These are phyloP conservation scores for Phytophthora foliorum DNA, from an alignment of 352 stramenopile species.

Conservation along the genomic window DNA sequence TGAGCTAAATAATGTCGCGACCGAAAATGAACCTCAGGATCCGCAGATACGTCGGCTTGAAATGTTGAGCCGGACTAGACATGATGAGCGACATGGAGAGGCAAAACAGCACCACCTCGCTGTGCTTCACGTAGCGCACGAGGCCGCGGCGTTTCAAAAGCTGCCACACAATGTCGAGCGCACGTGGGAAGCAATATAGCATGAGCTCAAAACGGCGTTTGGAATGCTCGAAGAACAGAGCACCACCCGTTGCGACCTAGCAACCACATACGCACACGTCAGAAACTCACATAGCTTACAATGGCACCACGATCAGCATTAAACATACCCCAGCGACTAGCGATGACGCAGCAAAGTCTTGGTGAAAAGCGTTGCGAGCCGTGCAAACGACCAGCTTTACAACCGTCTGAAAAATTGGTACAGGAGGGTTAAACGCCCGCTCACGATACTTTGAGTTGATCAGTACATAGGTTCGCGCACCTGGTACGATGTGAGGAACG, in stretches of 20 bases:
- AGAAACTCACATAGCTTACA: neutral
- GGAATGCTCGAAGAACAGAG: constrained; percentile 82
- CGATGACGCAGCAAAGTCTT: constrained; percentile 57
- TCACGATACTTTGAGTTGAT: neutral
- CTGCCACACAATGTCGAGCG: constrained; percentile 86
- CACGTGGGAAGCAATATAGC: constrained; percentile 82
- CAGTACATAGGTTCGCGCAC: constrained; percentile 30
- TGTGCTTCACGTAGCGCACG: constrained; percentile 81
- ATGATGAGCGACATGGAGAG: constrained; percentile 89
- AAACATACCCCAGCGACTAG: constrained; percentile 66
- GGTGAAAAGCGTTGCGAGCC: constrained; percentile 76
- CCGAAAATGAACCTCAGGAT: constrained; percentile 90
- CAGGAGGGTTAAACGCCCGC: neutral
- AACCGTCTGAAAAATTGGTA: constrained; percentile 49
- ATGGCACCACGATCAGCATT: neutral
- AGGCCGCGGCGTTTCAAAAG: constrained; percentile 73
- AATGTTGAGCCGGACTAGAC: constrained; percentile 79
- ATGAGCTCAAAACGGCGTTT: constrained; percentile 90
- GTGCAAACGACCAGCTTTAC: constrained; percentile 83
- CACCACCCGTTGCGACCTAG: constrained; percentile 66
- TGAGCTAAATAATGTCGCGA: constrained; percentile 69
- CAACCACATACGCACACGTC: neutral
- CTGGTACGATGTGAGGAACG: constrained; percentile 88
- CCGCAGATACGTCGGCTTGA: constrained; percentile 87
- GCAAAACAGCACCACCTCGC: constrained; percentile 85